Percentiles rank a stretch among this genome's conserved stretches.
Evolutionary conservation across 2,329 filamentous ascomycete species (phyloP).

Genomic region (Thielaviopsis punctulata): DNA sequence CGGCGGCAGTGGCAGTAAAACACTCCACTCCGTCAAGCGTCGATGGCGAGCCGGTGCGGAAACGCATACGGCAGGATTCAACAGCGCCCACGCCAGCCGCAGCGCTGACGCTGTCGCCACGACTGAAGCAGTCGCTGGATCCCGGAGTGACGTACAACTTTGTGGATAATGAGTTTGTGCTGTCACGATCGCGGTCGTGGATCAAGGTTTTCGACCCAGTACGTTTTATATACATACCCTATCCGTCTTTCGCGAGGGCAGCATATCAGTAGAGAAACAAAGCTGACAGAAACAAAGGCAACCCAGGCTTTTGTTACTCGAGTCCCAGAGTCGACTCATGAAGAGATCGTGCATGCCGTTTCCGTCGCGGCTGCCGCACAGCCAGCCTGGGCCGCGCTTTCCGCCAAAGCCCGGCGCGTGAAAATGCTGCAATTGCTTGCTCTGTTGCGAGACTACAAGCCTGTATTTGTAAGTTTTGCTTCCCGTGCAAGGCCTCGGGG

Average conservation of each 20-base stretch:
- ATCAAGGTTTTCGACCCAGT: constrained; percentile 14
- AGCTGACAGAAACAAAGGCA: constrained; percentile 4
- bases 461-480: constrained; percentile 8
- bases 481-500: too few species aligned
- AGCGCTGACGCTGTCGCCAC: too few species aligned
- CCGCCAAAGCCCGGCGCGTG: background rate
- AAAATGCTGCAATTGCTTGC: constrained; percentile 3
- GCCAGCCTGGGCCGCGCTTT: constrained; percentile 6
- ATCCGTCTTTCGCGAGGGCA: too few species aligned
- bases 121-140: too few species aligned
- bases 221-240: background rate
- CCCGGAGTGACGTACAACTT: constrained; percentile 14
- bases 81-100: too few species aligned
- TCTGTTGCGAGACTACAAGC: constrained; percentile 5
- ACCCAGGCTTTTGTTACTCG: constrained; percentile 14
- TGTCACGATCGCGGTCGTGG: constrained; percentile 13
- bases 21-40: too few species aligned
- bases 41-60: too few species aligned
- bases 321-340: constrained; percentile 15
- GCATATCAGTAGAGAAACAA: background rate
- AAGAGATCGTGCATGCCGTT: constrained; percentile 13
- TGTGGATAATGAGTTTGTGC: constrained; percentile 13
- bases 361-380: constrained; percentile 11
- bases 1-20: too few species aligned
- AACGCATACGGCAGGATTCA: too few species aligned